These are phyloP conservation scores for Aquanectria penicillioides DNA, from an alignment of 2,329 filamentous ascomycete species.

Conservation along the genomic window DNA sequence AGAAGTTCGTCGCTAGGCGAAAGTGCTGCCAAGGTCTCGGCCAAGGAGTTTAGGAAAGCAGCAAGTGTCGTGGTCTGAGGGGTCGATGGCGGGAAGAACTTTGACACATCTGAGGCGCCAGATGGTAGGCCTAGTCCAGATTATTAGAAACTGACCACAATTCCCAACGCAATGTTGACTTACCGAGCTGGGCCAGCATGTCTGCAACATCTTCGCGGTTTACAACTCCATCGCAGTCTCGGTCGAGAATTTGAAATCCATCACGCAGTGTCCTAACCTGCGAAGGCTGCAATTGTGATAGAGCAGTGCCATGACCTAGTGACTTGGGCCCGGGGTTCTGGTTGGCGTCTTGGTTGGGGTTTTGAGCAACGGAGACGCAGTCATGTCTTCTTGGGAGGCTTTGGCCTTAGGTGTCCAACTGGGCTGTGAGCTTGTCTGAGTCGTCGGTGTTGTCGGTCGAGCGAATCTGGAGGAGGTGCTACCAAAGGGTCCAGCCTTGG, in stretches of 20 bases:
- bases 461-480: conserved; percentile 46
- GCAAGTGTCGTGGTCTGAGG: conserved; percentile 83
- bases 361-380: conserved; percentile 22
- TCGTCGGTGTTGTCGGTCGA: conserved; percentile 53
- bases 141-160: conserved; percentile 12
- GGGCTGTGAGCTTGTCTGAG: conserved; percentile 45
- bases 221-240: conserved; percentile 85
- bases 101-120: conserved; percentile 73
- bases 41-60: conserved; percentile 84
- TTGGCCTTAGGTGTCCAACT: conserved; percentile 51
- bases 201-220: conserved; percentile 85
- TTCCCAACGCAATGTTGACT: conserved; percentile 9
- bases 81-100: conserved; percentile 82
- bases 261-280: conserved; percentile 91
- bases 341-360: conserved; percentile 48
- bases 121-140: conserved; percentile 74
- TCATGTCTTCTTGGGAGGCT: conserved; percentile 35
- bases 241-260: conserved; percentile 91
- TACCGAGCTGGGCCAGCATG: conserved; percentile 87
- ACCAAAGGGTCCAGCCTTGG: conserved; percentile 51
- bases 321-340: conserved; percentile 48
- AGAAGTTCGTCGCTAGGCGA: conserved; percentile 83
- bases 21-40: conserved; percentile 76
- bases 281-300: conserved; percentile 80
- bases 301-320: conserved; percentile 60